Base-by-base conservation (phyloP, 768 basidiomycete species). In the Dioszegia aurantiaca region DNA sequence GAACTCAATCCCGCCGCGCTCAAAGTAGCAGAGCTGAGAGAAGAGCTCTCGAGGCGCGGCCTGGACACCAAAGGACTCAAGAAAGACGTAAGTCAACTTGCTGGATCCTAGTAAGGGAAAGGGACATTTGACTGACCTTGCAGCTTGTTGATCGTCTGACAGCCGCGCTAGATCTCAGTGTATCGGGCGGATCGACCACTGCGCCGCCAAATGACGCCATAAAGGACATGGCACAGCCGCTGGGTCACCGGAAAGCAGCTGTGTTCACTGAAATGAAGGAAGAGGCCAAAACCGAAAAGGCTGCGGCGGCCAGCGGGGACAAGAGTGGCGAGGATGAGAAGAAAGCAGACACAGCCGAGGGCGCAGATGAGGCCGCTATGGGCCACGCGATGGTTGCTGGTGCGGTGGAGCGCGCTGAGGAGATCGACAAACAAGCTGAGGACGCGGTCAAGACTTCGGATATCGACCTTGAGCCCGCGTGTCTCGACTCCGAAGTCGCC, bases 1-100 rank as follows among this genome's bases (percentile, higher is more conserved):
- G n/a, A 31, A 21, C 45, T 21, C 23, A 24, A 48, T 30, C 28
- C 46, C 28, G 28, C 54, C 37, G 30, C 42, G 2, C 62, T 73
- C 39, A 73, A 73, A 45, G 71, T 73, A 12, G 69, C 61, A 30
- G 75, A 76, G 37, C 68, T 76, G 33, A 69, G 72, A 56, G 69
- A 72, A 16, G 71, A 76, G 57, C 67, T 76, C 10, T 48, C 68
- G 12, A 67, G 63, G 40, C 56, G 72, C 30, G 73, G 71, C 6
- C 58, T 74, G 14, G 65, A 69, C 10, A 70, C 68, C 28, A 69
- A 63, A 27, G 75, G 75, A 11, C 59, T 74, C 11, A 76, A 76
- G 60, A 70, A 69, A 58, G 72, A 68, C 56, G 73, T 72, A 46
- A 70, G 69, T 67, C 11, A 4, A 3, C 6, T 42, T 19, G 1